Conservation (phyloP, 345 rosid species). For the Camelina neglecta region DNA sequence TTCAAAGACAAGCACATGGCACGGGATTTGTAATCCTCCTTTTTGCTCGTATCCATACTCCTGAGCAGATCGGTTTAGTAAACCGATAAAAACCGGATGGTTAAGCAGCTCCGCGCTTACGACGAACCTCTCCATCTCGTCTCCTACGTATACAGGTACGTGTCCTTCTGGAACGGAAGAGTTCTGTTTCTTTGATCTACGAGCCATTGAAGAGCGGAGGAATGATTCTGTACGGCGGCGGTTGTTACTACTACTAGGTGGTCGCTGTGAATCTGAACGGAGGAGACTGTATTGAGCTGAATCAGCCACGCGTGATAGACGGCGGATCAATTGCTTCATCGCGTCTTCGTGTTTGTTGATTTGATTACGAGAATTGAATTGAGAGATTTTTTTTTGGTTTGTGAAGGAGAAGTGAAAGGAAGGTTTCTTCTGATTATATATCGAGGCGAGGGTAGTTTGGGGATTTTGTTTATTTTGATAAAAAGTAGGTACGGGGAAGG, state of each 20-base stretch:
- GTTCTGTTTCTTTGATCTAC: constrained; percentile 32
- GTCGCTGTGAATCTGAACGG: constrained; percentile 50
- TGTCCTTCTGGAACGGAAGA: constrained; percentile 73
- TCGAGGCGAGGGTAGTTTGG: constrained; percentile 14
- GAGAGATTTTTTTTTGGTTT: neutral
- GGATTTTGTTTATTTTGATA: neutral
- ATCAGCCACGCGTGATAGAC: constrained; percentile 87
- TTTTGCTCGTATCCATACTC: constrained; percentile 95
- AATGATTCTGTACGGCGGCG: constrained; percentile 44
- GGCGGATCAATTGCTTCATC: constrained; percentile 93
- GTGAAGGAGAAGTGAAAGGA: constrained; percentile 18
- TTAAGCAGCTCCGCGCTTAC: constrained; percentile 85
- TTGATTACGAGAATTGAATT: neutral
- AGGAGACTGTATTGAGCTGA: constrained; percentile 82
- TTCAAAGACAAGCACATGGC: constrained; percentile 84
- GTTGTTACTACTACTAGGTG: neutral
- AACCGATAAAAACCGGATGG: constrained; percentile 78
- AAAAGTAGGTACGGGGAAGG: constrained; percentile 46
- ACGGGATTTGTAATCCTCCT: constrained; percentile 89
- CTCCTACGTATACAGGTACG: constrained; percentile 93
- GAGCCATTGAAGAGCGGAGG: constrained; percentile 38
- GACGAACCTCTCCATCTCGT: constrained; percentile 88
- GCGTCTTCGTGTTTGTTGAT: neutral
- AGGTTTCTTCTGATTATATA: constrained; percentile 25
- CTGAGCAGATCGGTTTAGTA: constrained; percentile 84